Conservation (phyloP, 768 basidiomycete species). For the Cystofilobasidium capitatum region DNA sequence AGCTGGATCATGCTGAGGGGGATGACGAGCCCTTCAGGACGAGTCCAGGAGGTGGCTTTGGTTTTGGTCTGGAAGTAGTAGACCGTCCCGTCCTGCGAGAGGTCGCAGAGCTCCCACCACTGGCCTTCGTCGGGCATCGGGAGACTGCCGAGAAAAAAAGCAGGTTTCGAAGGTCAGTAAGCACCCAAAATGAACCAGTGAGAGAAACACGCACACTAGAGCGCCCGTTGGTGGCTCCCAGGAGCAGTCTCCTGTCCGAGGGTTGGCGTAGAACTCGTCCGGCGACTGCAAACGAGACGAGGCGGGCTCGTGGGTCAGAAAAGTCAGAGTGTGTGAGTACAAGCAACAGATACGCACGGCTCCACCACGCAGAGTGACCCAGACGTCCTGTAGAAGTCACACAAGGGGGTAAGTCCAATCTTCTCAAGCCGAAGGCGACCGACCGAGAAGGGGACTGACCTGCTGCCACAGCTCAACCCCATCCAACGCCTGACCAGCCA, state of each 20-base stretch:
- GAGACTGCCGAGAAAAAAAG: constrained; percentile 46
- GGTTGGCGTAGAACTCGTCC: constrained; percentile 70
- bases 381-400: too few species aligned
- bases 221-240: constrained; percentile 87
- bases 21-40: constrained; percentile 76
- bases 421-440: too few species aligned
- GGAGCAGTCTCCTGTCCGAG: constrained; percentile 79
- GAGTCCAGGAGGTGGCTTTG: constrained; percentile 83
- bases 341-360: too few species aligned
- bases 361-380: not conserved
- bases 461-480: not conserved
- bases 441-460: too few species aligned
- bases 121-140: constrained; percentile 77
- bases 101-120: constrained; percentile 92
- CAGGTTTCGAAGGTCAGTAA: constrained; percentile 18
- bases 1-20: constrained; percentile 79
- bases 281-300: constrained; percentile 42
- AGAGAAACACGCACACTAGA: constrained; percentile 56
- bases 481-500: not conserved
- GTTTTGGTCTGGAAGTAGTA: constrained; percentile 90
- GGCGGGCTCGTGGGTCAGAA: too few species aligned
- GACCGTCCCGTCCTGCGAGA: constrained; percentile 66
- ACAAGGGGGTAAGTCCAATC: too few species aligned
- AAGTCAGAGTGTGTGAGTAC: too few species aligned
- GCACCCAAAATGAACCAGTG: constrained; percentile 27